Conservation (phyloP, 495 filamentous ascomycete species). For the Delitschia confertaspora region DNA sequence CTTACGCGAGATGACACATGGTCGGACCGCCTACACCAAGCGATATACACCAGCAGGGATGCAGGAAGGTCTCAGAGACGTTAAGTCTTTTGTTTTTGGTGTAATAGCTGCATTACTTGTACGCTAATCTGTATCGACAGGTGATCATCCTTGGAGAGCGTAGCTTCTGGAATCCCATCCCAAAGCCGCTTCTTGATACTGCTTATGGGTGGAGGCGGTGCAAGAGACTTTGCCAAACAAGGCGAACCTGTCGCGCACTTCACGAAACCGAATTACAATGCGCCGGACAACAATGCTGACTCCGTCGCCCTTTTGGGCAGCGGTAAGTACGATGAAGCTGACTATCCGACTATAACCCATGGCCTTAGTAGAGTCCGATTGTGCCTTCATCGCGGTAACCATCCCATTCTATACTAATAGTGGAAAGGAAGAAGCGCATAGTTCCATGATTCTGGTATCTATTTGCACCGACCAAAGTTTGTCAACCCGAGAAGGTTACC, state of each 20-base stretch:
- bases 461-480: no score
- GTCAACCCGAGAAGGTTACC: no score
- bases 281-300: constrained; percentile 8
- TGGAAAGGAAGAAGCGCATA: no score
- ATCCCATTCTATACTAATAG: no score
- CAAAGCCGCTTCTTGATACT: no score
- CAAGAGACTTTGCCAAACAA: not conserved
- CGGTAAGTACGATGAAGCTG: constrained; percentile 1
- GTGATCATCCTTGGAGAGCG: no score
- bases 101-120: not conserved
- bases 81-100: not conserved
- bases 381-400: no score
- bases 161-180: no score
- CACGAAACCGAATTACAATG: not conserved
- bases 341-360: no score
- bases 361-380: no score
- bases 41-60: not conserved
- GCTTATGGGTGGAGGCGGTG: constrained; percentile 5
- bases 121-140: not conserved
- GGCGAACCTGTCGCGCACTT: not conserved
- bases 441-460: no score
- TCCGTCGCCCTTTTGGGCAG: constrained; percentile 7
- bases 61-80: not conserved
- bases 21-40: not conserved
- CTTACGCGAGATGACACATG: constrained; percentile 13